Percentiles rank a stretch among this genome's conserved stretches.
These are phyloP conservation scores for Bisporella sp. DNA, from an alignment of 2,329 filamentous ascomycete species.

Conservation along the genomic window DNA sequence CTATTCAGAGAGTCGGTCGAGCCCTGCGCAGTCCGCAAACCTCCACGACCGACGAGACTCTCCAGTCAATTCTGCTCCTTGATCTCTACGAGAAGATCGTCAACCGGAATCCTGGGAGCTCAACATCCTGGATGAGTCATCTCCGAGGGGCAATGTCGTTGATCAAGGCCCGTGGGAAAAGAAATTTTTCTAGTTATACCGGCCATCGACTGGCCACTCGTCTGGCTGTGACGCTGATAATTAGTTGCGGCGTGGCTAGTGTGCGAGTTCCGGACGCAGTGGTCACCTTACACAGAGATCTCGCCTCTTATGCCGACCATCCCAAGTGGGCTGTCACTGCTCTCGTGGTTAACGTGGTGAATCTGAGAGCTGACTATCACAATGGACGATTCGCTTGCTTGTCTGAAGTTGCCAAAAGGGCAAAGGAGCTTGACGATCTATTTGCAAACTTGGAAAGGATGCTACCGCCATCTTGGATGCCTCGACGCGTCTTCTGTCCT, in stretches of 20 bases:
- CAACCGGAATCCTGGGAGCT: neutral
- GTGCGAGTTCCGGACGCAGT: neutral
- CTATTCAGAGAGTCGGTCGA: constrained; percentile 1
- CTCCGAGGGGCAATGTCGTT: neutral
- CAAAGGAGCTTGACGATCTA: neutral
- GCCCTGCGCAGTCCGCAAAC: neutral
- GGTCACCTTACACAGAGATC: neutral
- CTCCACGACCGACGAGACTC: constrained; percentile 1
- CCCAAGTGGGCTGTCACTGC: neutral
- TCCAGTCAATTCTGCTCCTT: constrained; percentile 8
- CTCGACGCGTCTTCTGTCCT: no score
- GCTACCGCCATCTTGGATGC: no score
- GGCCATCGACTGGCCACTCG: neutral
- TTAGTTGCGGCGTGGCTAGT: neutral
- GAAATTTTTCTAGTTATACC: no score
- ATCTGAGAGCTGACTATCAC: neutral
- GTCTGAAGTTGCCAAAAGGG: neutral
- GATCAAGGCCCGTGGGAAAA: neutral
- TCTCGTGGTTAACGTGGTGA: neutral
- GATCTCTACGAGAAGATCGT: constrained; percentile 10
- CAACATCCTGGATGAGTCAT: neutral
- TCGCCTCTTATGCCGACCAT: neutral
- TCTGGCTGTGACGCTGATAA: neutral
- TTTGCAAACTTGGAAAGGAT: no score
- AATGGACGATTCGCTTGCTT: neutral